These are phyloP conservation scores for Plantago coronopus DNA, from an alignment of 305 asterid species.

Conservation along the genomic window DNA sequence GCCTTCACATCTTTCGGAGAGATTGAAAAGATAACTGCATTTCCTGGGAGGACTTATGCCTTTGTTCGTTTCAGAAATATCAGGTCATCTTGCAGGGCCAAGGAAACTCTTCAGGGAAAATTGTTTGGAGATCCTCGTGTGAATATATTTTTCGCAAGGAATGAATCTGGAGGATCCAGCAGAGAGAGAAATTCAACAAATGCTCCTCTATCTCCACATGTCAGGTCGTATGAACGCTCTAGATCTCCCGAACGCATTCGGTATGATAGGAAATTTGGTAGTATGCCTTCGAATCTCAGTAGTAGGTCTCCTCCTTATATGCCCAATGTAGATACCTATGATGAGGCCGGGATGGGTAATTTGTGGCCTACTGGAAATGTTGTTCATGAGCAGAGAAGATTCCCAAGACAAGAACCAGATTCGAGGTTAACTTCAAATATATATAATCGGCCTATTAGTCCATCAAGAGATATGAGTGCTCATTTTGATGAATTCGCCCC, in stretches of 20 bases:
- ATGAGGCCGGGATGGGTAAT: constrained; percentile 40
- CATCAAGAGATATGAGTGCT: constrained; percentile 40
- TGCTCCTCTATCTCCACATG: constrained; percentile 55
- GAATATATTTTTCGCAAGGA: constrained; percentile 75
- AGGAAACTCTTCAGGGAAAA: constrained; percentile 81
- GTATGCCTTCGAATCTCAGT: constrained; percentile 39
- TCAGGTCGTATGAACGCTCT: constrained; percentile 36
- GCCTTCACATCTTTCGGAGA: constrained; percentile 88
- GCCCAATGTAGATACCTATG: constrained; percentile 41
- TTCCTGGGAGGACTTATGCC: constrained; percentile 97
- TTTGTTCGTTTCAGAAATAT: constrained; percentile 75
- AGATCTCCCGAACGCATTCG: constrained; percentile 46
- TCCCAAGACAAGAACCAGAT: constrained; percentile 38
- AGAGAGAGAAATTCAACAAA: constrained; percentile 50
- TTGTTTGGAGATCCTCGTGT: constrained; percentile 90
- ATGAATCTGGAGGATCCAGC: constrained; percentile 57
- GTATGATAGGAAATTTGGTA: constrained; percentile 48
- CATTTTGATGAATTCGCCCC: constrained; percentile 58
- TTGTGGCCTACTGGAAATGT: constrained; percentile 45
- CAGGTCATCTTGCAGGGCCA: constrained; percentile 69
- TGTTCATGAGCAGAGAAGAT: constrained; percentile 48
- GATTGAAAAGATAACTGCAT: constrained; percentile 77
- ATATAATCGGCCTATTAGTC: constrained; percentile 48
- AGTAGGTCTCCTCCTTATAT: constrained; percentile 53
- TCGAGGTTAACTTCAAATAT: constrained; percentile 33